A percentile compares a stretch with the other conserved stretches of the same genome.
Conservation (phyloP, 1,139 yeast genomes). For the Nakaseomyces nivariensis region DNA sequence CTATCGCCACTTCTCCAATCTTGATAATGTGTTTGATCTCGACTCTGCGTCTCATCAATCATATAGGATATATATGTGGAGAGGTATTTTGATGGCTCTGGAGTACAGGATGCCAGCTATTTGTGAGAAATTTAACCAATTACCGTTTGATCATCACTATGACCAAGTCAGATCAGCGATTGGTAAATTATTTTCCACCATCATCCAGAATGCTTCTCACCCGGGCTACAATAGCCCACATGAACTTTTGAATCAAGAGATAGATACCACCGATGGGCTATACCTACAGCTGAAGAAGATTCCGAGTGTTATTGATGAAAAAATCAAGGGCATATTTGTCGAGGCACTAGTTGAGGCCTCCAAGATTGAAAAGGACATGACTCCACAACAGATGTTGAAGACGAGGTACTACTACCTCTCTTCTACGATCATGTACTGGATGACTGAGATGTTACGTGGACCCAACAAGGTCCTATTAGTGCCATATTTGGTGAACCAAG, state of each 20-base stretch:
- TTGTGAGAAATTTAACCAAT: conserved; percentile 38
- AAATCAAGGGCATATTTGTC: conserved; percentile 33
- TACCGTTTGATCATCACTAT: conserved; percentile 53
- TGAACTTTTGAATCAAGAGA: conserved; percentile 32
- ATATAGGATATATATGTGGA: conserved; percentile 45
- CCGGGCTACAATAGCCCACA: conserved; percentile 40
- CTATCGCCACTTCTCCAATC: conserved; percentile 33
- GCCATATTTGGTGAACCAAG: conserved; percentile 34
- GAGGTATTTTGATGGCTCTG: conserved; percentile 43
- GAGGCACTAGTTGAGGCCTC: neutral
- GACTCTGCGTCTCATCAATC: conserved; percentile 59
- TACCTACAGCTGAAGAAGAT: conserved; percentile 29
- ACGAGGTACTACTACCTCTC: conserved; percentile 32
- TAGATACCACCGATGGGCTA: conserved; percentile 32
- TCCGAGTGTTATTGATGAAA: conserved; percentile 22
- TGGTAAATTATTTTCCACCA: conserved; percentile 52
- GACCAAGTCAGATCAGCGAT: conserved; percentile 66
- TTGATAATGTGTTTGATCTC: conserved; percentile 41
- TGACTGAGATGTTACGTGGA: conserved; percentile 22
- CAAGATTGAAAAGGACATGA: conserved; percentile 32
- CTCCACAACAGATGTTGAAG: conserved; percentile 30
- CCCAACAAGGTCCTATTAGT: conserved; percentile 31
- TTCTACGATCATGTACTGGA: conserved; percentile 29
- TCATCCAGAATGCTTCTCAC: conserved; percentile 44
- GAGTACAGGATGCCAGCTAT: conserved; percentile 52